These are phyloP conservation scores for Calonectria hawksworthii DNA, from an alignment of 2,329 filamentous ascomycete genomes.

Conservation along the genomic window DNA sequence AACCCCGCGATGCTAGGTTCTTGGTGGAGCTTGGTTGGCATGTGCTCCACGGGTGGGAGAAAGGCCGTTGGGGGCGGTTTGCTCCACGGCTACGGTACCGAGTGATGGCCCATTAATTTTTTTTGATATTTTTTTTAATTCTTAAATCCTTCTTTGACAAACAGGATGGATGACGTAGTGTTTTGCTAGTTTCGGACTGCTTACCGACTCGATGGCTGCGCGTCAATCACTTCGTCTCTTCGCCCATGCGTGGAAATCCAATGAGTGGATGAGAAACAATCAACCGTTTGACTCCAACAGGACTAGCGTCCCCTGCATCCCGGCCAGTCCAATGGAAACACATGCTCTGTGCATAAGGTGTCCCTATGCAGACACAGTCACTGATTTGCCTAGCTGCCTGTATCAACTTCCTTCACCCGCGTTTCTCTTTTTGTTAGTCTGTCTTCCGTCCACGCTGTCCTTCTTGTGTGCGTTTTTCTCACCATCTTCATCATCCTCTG, in stretches of 20 bases:
- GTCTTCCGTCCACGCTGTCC: neutral
- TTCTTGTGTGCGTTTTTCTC: neutral
- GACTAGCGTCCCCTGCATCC: slow-evolving; percentile 3
- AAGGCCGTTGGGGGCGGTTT: neutral
- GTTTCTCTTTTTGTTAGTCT: neutral
- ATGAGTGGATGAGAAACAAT: neutral
- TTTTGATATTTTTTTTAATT: too few relatives aligned
- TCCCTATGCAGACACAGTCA: neutral
- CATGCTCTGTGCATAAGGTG: slow-evolving; percentile 10
- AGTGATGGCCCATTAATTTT: neutral
- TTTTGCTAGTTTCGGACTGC: neutral
- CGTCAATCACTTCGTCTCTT: neutral
- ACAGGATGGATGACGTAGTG: neutral
- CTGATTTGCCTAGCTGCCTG: neutral
- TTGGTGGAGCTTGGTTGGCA: neutral
- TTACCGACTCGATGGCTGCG: neutral
- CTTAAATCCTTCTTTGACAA: neutral
- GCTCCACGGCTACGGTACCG: neutral
- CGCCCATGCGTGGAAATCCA: neutral
- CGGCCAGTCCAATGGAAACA: slow-evolving; percentile 7
- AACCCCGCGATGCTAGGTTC: neutral
- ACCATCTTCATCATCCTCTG: neutral
- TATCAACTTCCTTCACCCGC: neutral
- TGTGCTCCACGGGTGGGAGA: neutral
- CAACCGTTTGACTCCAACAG: neutral